Evolutionary conservation across 352 stramenopile genomes (phyloP).

Genomic region (Phytophthora palmivora): DNA sequence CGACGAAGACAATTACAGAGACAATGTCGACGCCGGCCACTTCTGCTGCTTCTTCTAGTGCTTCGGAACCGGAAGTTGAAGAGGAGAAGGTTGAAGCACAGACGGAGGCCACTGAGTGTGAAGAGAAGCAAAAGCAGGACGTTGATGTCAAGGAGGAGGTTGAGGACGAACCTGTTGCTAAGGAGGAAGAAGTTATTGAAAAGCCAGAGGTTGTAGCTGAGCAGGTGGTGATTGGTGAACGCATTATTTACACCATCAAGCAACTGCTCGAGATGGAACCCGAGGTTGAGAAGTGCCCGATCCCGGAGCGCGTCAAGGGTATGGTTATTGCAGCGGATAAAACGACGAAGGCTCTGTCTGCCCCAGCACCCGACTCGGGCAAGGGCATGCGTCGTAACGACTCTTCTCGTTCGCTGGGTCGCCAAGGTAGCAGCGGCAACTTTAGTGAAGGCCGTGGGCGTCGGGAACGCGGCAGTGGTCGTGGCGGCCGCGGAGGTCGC

Average conservation of each 20-base stretch:
- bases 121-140: conserved; percentile 37
- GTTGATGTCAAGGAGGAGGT: conserved; percentile 27
- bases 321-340: conserved; percentile 57
- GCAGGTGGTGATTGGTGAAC: conserved; percentile 52
- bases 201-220: conserved; percentile 43
- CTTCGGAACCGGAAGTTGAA: conserved; percentile 49
- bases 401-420: conserved; percentile 51
- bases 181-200: conserved; percentile 23
- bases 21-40: conserved; percentile 34
- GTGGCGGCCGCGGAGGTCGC: conserved; percentile 51
- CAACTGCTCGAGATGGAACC: conserved; percentile 79
- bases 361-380: conserved; percentile 27
- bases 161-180: conserved; percentile 6
- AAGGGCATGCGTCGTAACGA: conserved; percentile 48
- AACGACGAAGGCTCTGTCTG: conserved; percentile 53
- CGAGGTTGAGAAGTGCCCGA: conserved; percentile 48
- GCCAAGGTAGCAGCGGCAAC: conserved; percentile 51
- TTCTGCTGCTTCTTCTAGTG: conserved; percentile 32
- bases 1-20: conserved; percentile 18
- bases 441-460: conserved; percentile 46
- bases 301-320: conserved; percentile 60
- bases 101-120: conserved; percentile 13
- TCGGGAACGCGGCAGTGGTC: conserved; percentile 49
- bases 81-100: conserved; percentile 17
- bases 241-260: conserved; percentile 82